Base-by-base conservation (phyloP, 2,329 filamentous ascomycete genomes). In the Pezicula rhizophila region DNA sequence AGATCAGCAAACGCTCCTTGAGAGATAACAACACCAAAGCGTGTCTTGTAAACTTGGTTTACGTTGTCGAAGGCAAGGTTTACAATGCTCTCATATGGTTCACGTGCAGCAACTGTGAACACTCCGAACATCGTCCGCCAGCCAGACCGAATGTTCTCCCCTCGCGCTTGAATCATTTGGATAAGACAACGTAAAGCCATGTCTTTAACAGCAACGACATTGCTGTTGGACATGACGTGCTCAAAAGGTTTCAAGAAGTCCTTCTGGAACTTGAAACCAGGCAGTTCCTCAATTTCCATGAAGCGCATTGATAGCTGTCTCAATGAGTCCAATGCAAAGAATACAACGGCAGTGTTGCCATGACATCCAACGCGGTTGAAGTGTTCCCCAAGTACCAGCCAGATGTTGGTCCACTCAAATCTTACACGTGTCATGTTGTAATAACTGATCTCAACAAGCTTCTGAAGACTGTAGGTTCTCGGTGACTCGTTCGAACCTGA, bases 81-180 rank as follows among this genome's bases (percentile, higher is more conserved):
- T 52, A 99, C 93, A 56, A 99, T 96, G 54, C 84, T 85, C 72
- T 99, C 93, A 64, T 96, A 91, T 14, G 87, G 89, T 64, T 97
- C 95, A 52, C 86, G 79, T 15, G 95, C 93, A 25, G 95, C 93
- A 34, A 97, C 90, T 1, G 92, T 96, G 64, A 99, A 99, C 26
- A 96, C 92, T 4, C 92, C 93, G 68, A 99, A 97, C 92, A 99
- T 99, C 17, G 95, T 97, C 64, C 93, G 86, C 93, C 93, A 99
- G 5, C 93, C 93, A 35, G 91, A 96, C 46, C 92, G 85, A 62
- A 99, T 99, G 59, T 97, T 97, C 68, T 96, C 87, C 5, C 95
- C 95, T 50, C 89, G 80, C 28, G 92, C 91, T 70, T 99, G 93
- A 42, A 99, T 96, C 95, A 99, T 99, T 68, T 99, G 95, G 49